Base-by-base conservation (phyloP, 1,139 yeast species). In the Geotrichum fermentans region DNA sequence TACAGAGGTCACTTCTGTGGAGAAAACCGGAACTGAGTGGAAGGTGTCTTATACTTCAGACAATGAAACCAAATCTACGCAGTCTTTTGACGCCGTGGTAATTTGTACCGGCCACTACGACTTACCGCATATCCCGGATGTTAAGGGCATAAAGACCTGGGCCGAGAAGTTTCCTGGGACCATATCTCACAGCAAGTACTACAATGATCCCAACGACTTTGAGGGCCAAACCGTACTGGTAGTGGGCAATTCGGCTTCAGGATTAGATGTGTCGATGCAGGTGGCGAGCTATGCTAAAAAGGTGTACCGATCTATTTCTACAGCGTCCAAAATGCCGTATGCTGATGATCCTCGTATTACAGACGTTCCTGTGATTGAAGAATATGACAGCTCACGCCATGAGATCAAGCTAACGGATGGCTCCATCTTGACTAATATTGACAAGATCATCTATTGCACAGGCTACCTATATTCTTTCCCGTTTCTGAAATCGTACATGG, bases 191-290 rank as follows among this genome's bases (percentile, higher is more conserved):
- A 73, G 89, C 16, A 80, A 79, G 58, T 67, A 74, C 26, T 86
- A 76, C 63, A 72, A 82, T 52, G 70, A 69, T 14, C 75, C 82
- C 2, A 72, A 73, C 3, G 35, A 49, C 16, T 80, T 68, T 55
- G 55, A 52, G 20, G 61, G 65, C 49, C 67, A 73, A 52, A 71
- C 64, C 26, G 75, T 80, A 20, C 63, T 82, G 33, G 74, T 82
- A 11, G 73, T 82, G 3, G 88, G 87, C 1, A 78, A 77, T 56
- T 78, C 82, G 0, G 79, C 83, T 11, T 78, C 83, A 4, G 86
- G 83, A 1, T 69, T 74, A 8, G 88, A 82, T 58, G 69, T 81
- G 47, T 73, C 80, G 0, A 72, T 70, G 52, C 85, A 81, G 59
- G 54, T 77, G 32, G 71, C 74, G 2, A 66, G 69, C 3, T 61